Percentiles rank a stretch among this genome's conserved stretches.
Conservation (phyloP, 208 protist genomes). For the Crithidia brevicula region DNA sequence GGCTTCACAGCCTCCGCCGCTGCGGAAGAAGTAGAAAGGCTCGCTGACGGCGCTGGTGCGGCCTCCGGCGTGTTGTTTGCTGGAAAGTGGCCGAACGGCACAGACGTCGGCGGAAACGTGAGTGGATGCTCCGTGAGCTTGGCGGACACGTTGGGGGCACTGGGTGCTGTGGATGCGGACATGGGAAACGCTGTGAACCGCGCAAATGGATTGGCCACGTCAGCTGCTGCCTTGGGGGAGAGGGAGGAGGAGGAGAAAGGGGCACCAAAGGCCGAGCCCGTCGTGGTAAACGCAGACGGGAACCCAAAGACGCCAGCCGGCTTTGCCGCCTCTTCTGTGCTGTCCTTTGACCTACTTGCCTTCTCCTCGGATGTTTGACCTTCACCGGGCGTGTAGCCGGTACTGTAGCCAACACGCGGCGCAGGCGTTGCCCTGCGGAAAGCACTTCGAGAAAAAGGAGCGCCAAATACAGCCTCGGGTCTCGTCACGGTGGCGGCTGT, state of each 20-base stretch:
- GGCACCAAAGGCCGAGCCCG: neutral
- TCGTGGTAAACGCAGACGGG: neutral
- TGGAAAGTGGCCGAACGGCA: neutral
- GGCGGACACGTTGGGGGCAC: neutral
- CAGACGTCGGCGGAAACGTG: neutral
- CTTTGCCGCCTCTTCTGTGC: neutral
- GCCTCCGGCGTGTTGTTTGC: too few relatives aligned
- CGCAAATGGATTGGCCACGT: neutral
- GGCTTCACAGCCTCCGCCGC: neutral
- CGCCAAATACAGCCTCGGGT: neutral
- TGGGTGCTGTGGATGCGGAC: neutral
- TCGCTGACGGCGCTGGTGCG: neutral
- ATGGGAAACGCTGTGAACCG: neutral
- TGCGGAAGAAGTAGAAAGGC: neutral
- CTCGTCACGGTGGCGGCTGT: neutral
- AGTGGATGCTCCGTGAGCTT: neutral
- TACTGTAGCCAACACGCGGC: conserved; percentile 21
- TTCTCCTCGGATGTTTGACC: conserved; percentile 13
- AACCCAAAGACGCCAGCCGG: neutral
- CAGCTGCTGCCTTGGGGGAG: neutral
- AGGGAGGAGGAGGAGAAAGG: neutral
- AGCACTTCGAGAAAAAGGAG: neutral
- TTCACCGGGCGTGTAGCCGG: conserved; percentile 11
- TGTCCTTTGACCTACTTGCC: neutral
- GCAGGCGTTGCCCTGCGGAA: conserved; percentile 23